Percentiles rank a stretch among this genome's conserved stretches.
Conservation (phyloP, 345 rosid genomes). For the Eucalyptus marginata region DNA sequence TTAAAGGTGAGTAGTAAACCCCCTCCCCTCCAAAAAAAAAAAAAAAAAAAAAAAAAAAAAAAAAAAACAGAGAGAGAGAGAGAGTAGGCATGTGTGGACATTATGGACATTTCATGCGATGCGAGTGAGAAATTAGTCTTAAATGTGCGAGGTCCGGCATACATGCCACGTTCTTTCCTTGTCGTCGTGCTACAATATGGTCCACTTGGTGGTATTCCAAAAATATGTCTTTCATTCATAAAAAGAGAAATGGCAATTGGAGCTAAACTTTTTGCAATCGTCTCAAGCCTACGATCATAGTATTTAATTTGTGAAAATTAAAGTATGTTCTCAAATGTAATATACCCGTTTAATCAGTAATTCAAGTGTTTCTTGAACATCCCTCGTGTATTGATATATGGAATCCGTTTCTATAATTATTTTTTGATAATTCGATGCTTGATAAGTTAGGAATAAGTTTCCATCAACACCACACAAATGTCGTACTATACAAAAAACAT, state of each 20-base stretch:
- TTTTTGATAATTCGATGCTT: no score
- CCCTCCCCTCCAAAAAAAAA: background rate
- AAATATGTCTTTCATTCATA: background rate
- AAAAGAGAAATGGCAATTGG: background rate
- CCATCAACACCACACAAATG: background rate
- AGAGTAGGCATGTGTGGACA: background rate
- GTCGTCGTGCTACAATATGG: background rate
- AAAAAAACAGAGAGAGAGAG: fast-evolving
- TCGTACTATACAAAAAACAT: background rate
- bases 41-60: fast-evolving
- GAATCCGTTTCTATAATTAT: no score
- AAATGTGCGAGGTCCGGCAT: background rate
- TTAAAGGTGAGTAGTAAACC: background rate
- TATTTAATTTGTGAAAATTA: no score
- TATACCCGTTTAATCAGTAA: no score
- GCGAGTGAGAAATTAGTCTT: background rate
- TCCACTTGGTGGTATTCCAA: background rate
- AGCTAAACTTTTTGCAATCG: background rate
- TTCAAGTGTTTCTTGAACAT: no score
- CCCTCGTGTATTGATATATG: no score
- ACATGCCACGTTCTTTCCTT: background rate
- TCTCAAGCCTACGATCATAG: background rate
- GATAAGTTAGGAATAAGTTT: no score
- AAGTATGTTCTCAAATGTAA: no score
- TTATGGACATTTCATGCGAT: background rate